phyloP scores from a whole-genome alignment of 805 yeast species.

The Ogataea corticis region DNA sequence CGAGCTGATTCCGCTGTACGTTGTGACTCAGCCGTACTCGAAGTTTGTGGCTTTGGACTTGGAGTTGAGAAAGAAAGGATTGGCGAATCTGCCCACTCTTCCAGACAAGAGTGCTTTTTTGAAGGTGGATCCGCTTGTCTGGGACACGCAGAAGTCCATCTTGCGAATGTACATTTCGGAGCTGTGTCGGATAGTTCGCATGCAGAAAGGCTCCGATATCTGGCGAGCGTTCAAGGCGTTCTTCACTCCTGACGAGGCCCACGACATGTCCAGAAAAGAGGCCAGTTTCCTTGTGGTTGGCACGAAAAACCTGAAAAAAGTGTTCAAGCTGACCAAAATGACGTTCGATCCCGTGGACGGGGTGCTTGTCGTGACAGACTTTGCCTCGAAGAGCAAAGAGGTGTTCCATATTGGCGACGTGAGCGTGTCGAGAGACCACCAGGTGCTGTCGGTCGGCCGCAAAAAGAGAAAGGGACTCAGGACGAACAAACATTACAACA shows the following conservation, averaged over 20 bases:
- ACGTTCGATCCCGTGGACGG: conserved; percentile 26
- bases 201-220: conserved; percentile 20
- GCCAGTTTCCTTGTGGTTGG: conserved; percentile 30
- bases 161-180: conserved; percentile 33
- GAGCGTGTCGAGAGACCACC: conserved; percentile 23
- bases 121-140: conserved; percentile 31
- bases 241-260: conserved; percentile 31
- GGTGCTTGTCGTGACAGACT: conserved; percentile 23
- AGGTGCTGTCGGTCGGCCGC: conserved; percentile 26
- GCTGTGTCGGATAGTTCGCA: conserved; percentile 26
- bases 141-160: conserved; percentile 36
- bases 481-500: conserved; percentile 37
- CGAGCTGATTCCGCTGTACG: conserved; percentile 62
- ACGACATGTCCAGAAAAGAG: conserved; percentile 25
- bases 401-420: conserved; percentile 24
- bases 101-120: conserved; percentile 30
- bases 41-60: conserved; percentile 64
- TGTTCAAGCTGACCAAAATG: conserved; percentile 17
- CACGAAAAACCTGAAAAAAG: conserved; percentile 27
- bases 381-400: conserved; percentile 25
- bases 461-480: conserved; percentile 36
- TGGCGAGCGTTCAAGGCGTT: conserved; percentile 29
- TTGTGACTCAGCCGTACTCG: conserved; percentile 61
- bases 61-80: conserved; percentile 48
- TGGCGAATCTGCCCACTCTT: conserved; percentile 25